Conservation (phyloP, 495 filamentous ascomycete genomes). For the Trichoderma virens region DNA sequence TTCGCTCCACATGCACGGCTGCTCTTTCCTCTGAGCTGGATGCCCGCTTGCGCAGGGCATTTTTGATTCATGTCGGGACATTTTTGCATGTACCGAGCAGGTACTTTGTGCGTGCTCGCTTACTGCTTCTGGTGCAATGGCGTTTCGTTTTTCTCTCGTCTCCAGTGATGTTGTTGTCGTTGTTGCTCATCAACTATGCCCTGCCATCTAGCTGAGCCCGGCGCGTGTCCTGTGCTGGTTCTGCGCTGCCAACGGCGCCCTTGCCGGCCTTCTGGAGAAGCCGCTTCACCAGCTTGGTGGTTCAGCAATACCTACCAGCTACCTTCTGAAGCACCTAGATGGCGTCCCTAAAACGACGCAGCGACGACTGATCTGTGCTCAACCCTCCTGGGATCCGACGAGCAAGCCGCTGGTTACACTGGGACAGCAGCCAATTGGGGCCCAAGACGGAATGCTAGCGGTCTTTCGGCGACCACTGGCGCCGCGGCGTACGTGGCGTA, state of each 20-base stretch:
- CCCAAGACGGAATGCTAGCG: conserved; percentile 1
- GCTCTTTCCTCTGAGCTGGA: too few species aligned
- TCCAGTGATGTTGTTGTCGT: not conserved
- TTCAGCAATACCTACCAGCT: not conserved
- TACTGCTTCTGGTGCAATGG: not conserved
- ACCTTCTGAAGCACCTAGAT: not conserved
- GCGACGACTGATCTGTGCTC: not conserved
- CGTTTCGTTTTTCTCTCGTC: not conserved
- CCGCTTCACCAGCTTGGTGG: not conserved
- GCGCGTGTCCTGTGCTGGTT: not conserved
- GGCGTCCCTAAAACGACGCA: not conserved
- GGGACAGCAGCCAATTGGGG: not conserved
- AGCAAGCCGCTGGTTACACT: not conserved
- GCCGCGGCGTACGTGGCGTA: conserved; percentile 6
- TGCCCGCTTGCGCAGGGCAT: not conserved
- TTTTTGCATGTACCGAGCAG: not conserved
- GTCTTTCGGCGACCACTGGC: not conserved
- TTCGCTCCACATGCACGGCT: not conserved
- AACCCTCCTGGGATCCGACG: not conserved
- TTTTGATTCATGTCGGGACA: not conserved
- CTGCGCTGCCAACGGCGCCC: not conserved
- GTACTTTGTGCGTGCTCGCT: conserved; percentile 1
- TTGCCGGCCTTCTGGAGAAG: not conserved
- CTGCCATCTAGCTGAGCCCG: not conserved
- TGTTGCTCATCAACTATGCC: not conserved